Conservation (phyloP, 805 yeast species). For the Candida lessepsii region DNA sequence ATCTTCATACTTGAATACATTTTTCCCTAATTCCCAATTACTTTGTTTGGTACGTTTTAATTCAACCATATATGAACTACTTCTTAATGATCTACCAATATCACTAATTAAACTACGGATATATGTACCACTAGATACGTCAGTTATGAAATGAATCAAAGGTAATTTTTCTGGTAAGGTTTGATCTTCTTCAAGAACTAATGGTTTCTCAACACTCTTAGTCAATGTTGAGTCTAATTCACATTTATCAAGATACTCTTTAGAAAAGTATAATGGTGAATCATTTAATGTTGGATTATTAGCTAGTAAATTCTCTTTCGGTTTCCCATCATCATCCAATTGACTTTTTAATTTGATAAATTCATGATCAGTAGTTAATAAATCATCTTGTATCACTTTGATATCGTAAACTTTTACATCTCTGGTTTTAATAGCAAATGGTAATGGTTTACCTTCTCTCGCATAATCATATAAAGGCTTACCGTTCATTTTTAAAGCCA, state of each 20-base stretch:
- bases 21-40: constrained; percentile 74
- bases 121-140: constrained; percentile 93
- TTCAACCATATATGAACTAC: constrained; percentile 86
- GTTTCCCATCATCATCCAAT: constrained; percentile 48
- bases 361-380: constrained; percentile 53
- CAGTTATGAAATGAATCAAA: constrained; percentile 65
- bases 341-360: constrained; percentile 46
- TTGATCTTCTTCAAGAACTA: constrained; percentile 36
- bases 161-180: constrained; percentile 56
- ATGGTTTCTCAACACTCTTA: constrained; percentile 39
- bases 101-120: constrained; percentile 89
- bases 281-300: constrained; percentile 59
- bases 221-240: constrained; percentile 30
- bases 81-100: constrained; percentile 74
- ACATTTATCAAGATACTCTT: constrained; percentile 48
- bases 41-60: constrained; percentile 74
- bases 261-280: constrained; percentile 59
- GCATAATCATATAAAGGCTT: constrained; percentile 94
- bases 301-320: constrained; percentile 44
- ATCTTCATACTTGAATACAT: constrained; percentile 66
- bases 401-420: constrained; percentile 60
- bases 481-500: constrained; percentile 94
- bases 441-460: constrained; percentile 79
- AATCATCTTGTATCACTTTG: constrained; percentile 50
- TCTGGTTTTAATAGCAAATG: constrained; percentile 77